Conservation (phyloP, 768 basidiomycete genomes). For the Mycena sanguinolenta region DNA sequence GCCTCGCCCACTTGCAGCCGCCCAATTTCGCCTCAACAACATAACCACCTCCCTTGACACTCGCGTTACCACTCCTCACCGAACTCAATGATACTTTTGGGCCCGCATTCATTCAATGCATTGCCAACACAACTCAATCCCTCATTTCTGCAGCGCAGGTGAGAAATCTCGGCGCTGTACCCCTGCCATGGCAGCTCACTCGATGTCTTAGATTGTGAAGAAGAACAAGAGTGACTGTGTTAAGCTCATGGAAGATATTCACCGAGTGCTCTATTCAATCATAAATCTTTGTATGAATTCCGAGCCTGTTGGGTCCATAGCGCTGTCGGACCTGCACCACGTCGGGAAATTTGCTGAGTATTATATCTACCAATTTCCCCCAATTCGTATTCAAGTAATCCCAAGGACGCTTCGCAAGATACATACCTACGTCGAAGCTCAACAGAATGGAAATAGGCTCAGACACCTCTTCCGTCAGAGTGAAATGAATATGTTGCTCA, state of each 20-base stretch:
- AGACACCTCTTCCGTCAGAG: slow-evolving; percentile 2
- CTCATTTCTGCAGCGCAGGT: background rate
- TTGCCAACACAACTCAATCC: background rate
- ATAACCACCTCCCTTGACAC: background rate
- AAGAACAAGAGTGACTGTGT: slow-evolving; percentile 9
- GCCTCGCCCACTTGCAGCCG: background rate
- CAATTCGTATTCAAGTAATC: background rate
- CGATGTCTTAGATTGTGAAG: background rate
- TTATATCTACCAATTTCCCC: background rate
- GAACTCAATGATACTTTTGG: background rate
- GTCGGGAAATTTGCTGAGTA: slow-evolving; percentile 13
- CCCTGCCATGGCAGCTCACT: background rate
- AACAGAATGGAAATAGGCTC: slow-evolving; percentile 5
- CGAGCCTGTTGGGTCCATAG: background rate
- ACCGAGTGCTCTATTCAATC: background rate
- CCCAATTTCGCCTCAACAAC: background rate
- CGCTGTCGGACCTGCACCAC: background rate
- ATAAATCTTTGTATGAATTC: slow-evolving; percentile 6
- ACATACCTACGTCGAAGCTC: background rate
- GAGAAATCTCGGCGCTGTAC: background rate
- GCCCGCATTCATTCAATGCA: background rate
- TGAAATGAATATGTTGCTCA: slow-evolving; percentile 5
- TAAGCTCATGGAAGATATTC: background rate
- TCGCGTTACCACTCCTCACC: background rate
- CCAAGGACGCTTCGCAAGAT: slow-evolving; percentile 11